These are phyloP conservation scores for Auricularia sp. DNA, from an alignment of 768 basidiomycete genomes.

Conservation along the genomic window DNA sequence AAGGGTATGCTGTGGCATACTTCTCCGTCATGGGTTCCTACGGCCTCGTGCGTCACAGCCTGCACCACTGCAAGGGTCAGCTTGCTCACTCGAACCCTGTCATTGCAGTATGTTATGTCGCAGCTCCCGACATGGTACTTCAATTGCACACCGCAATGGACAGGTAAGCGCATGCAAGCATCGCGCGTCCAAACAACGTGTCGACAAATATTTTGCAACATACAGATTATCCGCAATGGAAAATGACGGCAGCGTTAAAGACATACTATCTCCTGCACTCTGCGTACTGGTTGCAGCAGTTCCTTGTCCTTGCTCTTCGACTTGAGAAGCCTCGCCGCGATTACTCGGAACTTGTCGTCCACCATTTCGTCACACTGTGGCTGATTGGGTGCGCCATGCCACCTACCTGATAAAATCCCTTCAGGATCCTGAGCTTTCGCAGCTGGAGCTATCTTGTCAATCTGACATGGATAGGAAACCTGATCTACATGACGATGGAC, in stretches of 20 bases:
- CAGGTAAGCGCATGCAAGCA: slow-evolving; percentile 33
- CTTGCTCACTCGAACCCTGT: not conserved
- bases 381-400: slow-evolving; percentile 60
- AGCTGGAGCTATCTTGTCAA: slow-evolving; percentile 82
- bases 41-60: slow-evolving; percentile 56
- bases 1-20: slow-evolving; percentile 79
- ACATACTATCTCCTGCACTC: slow-evolving; percentile 88
- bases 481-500: slow-evolving; percentile 95
- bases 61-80: not conserved
- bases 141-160: slow-evolving; percentile 65
- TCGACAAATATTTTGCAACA: no score
- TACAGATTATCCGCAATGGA: slow-evolving; percentile 79
- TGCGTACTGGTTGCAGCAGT: slow-evolving; percentile 91
- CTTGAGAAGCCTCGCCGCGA: slow-evolving; percentile 96
- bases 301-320: slow-evolving; percentile 69
- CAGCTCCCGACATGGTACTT: slow-evolving; percentile 78
- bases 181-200: no score
- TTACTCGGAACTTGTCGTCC: slow-evolving; percentile 72
- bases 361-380: slow-evolving; percentile 94
- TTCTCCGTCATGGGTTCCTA: slow-evolving; percentile 58
- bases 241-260: slow-evolving; percentile 78
- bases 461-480: slow-evolving; percentile 79
- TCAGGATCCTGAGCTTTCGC: slow-evolving; percentile 1
- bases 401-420: not conserved
- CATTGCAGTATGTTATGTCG: slow-evolving; percentile 64